Evolutionary conservation across 495 filamentous ascomycete species (phyloP).

Genomic region (Trichoderma virens): DNA sequence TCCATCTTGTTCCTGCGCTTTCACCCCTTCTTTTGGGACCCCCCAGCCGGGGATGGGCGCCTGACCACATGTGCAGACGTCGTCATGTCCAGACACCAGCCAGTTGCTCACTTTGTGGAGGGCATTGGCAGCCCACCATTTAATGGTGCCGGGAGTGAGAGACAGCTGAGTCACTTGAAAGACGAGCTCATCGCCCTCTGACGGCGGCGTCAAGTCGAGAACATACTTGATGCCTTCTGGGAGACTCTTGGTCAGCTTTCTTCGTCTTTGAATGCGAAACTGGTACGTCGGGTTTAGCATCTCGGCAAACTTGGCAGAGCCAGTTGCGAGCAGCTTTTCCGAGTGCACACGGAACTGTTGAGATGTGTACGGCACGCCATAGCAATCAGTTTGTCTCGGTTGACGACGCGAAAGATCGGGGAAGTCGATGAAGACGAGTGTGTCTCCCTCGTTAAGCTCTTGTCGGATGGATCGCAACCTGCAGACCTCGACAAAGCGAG

Average conservation of each 20-base stretch:
- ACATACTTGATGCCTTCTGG: conserved; percentile 29
- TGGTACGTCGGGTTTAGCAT: conserved; percentile 10
- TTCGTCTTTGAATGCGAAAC: conserved; percentile 6
- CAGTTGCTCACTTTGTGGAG: conserved; percentile 25
- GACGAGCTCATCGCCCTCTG: conserved; percentile 51
- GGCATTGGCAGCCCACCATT: conserved; percentile 40
- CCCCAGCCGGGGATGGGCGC: conserved; percentile 17
- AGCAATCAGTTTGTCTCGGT: neutral
- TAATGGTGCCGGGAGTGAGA: conserved; percentile 42
- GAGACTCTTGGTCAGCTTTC: conserved; percentile 1
- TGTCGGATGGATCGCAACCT: neutral
- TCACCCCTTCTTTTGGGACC: conserved; percentile 10
- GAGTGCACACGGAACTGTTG: conserved; percentile 4
- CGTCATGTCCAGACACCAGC: conserved; percentile 26
- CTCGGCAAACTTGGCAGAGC: conserved; percentile 8
- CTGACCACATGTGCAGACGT: conserved; percentile 19
- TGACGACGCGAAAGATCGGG: neutral
- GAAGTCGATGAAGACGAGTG: conserved; percentile 10
- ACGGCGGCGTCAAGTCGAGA: conserved; percentile 54
- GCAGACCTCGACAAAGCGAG: conserved; percentile 4
- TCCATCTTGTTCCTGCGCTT: neutral
- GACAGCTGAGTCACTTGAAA: conserved; percentile 50
- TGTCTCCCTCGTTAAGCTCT: conserved; percentile 11
- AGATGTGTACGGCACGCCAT: neutral
- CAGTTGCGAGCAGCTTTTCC: conserved; percentile 7